Evolutionary conservation across 1,139 yeast genomes (phyloP).

Genomic region (Williopsis jadinii): DNA sequence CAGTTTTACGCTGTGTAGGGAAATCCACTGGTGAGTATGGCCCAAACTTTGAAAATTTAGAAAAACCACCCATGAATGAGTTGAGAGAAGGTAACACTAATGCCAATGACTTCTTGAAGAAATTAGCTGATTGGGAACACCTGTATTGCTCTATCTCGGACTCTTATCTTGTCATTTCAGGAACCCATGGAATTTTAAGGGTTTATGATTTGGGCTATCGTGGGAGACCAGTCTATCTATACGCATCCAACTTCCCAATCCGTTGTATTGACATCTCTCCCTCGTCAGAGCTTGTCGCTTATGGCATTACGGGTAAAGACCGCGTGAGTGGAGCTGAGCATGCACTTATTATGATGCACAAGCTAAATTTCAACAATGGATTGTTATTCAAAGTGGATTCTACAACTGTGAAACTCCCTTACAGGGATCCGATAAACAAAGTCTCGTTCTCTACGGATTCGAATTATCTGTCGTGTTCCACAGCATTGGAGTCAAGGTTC

Average conservation of each 20-base stretch:
- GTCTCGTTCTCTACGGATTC: slow-evolving; percentile 68
- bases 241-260: slow-evolving; percentile 67
- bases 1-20: slow-evolving; percentile 61
- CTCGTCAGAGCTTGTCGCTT: slow-evolving; percentile 58
- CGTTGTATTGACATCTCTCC: slow-evolving; percentile 70
- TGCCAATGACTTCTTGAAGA: slow-evolving; percentile 11
- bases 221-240: slow-evolving; percentile 65
- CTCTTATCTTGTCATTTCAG: slow-evolving; percentile 57
- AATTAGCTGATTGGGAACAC: slow-evolving; percentile 47
- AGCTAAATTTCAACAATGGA: slow-evolving; percentile 26
- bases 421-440: slow-evolving; percentile 75
- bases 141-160: slow-evolving; percentile 59
- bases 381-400: slow-evolving; percentile 36
- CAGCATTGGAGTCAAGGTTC: slow-evolving; percentile 75
- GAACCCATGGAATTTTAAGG: slow-evolving; percentile 65
- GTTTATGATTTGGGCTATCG: slow-evolving; percentile 48
- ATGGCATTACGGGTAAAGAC: slow-evolving; percentile 79
- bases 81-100: slow-evolving; percentile 14
- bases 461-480: slow-evolving; percentile 69
- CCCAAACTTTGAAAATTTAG: slow-evolving; percentile 31
- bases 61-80: slow-evolving; percentile 25
- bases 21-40: slow-evolving; percentile 65
- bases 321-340: slow-evolving; percentile 65
- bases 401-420: slow-evolving; percentile 74
- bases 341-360: slow-evolving; percentile 69